Evolutionary conservation across 2,329 filamentous ascomycete genomes (phyloP), one percentile per base, ranked within the genome.

Genomic region (Stenocarpella maydis): DNA sequence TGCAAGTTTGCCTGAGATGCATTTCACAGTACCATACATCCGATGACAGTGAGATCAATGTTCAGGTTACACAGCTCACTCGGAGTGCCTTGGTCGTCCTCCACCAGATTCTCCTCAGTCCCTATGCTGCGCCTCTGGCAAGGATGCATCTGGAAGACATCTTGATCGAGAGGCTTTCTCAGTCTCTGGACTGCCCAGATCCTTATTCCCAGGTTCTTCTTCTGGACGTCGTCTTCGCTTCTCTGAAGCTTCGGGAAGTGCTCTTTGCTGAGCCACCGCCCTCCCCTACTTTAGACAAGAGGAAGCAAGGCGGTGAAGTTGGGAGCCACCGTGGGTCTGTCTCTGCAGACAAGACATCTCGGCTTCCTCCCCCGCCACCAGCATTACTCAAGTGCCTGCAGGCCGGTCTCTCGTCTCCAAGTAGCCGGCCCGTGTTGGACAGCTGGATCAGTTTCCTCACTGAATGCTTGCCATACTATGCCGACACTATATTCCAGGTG

Each of bases 401-500:
- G 71, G 88, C 90, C 54, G 96, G 94, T 0, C 90, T 99, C 61
- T 90, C 92, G 67, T 92, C 94, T 4, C 78, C 86, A 3, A 90
- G 85, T 65, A 95, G 93, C 73, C 90, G 93, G 6, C 85, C 90
- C 10, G 91, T 97, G 7, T 83, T 99, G 43, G 95, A 98, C 75
- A 95, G 93, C 77, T 99, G 97, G 97, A 90, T 98, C 12, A 86
- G 88, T 37, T 95, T 99, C 74, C 84, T 99, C 9, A 88, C 90
- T 5, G 92, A 95, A 76, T 93, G 94, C 53, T 82, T 99, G 37
- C 94, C 95, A 0, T 85, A 97, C 17, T 97, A 97, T 78, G 87
- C 92, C 0, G 90, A 92, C 52, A 89, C 91, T 6, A 93, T 98
- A 54, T 98, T 98, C 77, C 92, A 97, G 76, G 92, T 96, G 64